Evolutionary conservation across 495 filamentous ascomycete species (phyloP).

Genomic region (Emericellopsis terricola): DNA sequence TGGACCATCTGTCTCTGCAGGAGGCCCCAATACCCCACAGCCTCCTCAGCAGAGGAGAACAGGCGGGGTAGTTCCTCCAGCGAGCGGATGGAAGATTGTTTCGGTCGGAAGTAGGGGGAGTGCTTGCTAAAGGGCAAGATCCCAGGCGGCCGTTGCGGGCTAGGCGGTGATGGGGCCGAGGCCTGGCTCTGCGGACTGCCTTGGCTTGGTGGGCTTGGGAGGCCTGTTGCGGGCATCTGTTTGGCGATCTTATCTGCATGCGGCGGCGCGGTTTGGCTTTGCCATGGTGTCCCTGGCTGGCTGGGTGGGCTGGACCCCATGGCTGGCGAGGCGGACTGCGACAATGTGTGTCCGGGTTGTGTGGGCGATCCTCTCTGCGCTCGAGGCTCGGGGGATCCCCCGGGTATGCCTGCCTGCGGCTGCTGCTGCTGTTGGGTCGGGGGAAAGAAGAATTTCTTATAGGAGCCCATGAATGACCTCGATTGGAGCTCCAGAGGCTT

Average conservation of each 20-base stretch:
- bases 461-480: slow-evolving; percentile 2
- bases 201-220: slow-evolving; percentile 1
- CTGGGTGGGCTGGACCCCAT: not conserved
- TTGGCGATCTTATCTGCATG: not conserved
- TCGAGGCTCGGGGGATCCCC: not conserved
- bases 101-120: slow-evolving; percentile 2
- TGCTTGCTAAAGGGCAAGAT: slow-evolving; percentile 1
- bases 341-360: not conserved
- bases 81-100: not conserved
- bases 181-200: not conserved
- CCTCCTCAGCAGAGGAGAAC: not conserved
- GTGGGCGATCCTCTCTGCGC: not conserved
- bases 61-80: slow-evolving; percentile 1
- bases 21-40: not conserved
- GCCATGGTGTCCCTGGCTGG: not conserved
- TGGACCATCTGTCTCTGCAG: slow-evolving; percentile 3
- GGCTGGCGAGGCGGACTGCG: not conserved
- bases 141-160: slow-evolving; percentile 1
- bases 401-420: not conserved
- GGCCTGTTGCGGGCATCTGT: not conserved
- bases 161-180: not conserved
- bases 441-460: slow-evolving; percentile 1
- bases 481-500: slow-evolving; percentile 2
- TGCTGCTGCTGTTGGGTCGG: not conserved
- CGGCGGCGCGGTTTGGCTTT: not conserved